phyloP scores from a whole-genome alignment of 2,329 filamentous ascomycete species.

The Torrubiella hemipterigena region DNA sequence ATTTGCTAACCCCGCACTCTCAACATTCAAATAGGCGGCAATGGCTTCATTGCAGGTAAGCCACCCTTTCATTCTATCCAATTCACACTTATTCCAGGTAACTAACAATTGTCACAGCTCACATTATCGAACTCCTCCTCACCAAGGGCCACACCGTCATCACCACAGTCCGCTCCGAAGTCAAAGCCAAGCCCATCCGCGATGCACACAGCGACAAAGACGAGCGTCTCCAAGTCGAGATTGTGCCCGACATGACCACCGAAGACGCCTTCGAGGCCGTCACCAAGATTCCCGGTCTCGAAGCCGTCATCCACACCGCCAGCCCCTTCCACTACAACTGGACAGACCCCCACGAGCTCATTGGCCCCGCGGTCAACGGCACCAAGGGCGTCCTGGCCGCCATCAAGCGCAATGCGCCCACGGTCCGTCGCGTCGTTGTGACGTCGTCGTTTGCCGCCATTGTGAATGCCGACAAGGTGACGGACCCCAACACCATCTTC shows the following conservation, averaged over 20 bases:
- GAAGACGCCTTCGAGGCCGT: constrained; percentile 62
- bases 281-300: constrained; percentile 34
- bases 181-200: constrained; percentile 40
- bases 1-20: neutral
- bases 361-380: constrained; percentile 46
- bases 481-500: constrained; percentile 27
- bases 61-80: neutral
- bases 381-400: constrained; percentile 61
- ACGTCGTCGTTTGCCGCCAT: constrained; percentile 46
- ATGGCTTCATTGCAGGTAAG: constrained; percentile 39
- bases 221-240: constrained; percentile 34
- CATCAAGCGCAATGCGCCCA: constrained; percentile 43
- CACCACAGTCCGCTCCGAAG: constrained; percentile 42
- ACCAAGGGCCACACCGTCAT: constrained; percentile 37
- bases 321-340: constrained; percentile 46
- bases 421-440: constrained; percentile 42
- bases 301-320: constrained; percentile 48
- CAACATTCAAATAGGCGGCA: constrained; percentile 25
- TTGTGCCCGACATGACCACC: constrained; percentile 69
- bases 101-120: constrained; percentile 22
- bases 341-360: constrained; percentile 38
- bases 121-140: constrained; percentile 42
- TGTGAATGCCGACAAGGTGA: constrained; percentile 23
- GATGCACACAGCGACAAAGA: constrained; percentile 30
- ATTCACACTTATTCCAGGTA: neutral